Base-by-base conservation (phyloP, 352 stramenopile genomes). In the Bremia lactucae region DNA sequence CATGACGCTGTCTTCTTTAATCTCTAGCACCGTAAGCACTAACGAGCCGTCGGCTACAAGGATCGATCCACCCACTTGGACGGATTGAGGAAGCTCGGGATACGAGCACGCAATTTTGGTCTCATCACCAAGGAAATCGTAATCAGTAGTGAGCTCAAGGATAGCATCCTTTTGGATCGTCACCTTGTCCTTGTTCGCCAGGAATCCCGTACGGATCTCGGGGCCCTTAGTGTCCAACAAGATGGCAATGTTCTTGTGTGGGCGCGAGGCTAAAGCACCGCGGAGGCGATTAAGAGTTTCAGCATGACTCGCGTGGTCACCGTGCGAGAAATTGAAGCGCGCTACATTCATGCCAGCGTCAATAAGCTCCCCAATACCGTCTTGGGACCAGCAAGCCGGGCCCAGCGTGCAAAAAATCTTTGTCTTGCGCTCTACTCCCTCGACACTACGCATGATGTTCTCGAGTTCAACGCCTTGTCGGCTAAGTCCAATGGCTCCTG, bases 241-340 rank as follows among this genome's bases (percentile, higher is more conserved):
- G 11, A 97, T 71, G 8, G 93, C 95, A n/a, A 57, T 49, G 54
- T 86, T 69, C 61, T 85, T 86, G 65, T 84, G 62, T 5, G 74
- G 72, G 19, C 78, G 72, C 7, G 43, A 68, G 16, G 72, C 73
- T 16, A 87, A 44, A 4, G 78, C 78, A 7, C 54, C 68, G 6
- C 75, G 74, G 20, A 90, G 59, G 40, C 72, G 66, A 42, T 66
- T 77, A 38, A 90, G 67, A 18, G 66, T 80, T 40, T 85, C 72
- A 31, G 60, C 59, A 57, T 87, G 78, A 34, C 52, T 91, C 42
- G 93, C 88, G 49, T 95, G 91, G 40, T 97, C 97, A 29, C 95
- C 96, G 68, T 99, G 96, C 31, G 91, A 98, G 68, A 99, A 99
- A 68, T 99, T 99, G 44, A 99, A 81, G 34, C 96, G 82, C 55